Evolutionary conservation across 345 rosid species (phyloP).

Genomic region (Camelina hispida): DNA sequence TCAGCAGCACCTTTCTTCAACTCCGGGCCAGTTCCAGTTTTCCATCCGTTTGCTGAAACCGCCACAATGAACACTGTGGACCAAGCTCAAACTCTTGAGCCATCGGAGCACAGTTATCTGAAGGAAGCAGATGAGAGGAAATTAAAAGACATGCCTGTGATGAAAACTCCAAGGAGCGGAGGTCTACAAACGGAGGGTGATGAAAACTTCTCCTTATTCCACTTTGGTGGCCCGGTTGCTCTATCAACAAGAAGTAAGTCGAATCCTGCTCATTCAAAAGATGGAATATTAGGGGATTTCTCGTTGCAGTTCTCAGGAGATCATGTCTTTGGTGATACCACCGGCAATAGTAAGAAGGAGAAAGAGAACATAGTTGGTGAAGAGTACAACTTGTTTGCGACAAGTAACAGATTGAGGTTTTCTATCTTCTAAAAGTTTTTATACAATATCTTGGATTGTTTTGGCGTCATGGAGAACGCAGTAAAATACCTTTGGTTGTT

Average conservation of each 20-base stretch:
- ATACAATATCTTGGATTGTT: constrained; percentile 30
- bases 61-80: constrained; percentile 51
- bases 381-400: constrained; percentile 91
- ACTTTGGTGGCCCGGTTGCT: constrained; percentile 86
- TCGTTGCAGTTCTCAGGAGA: constrained; percentile 59
- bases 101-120: constrained; percentile 38
- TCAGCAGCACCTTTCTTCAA: constrained; percentile 53
- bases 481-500: constrained; percentile 12
- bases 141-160: constrained; percentile 7
- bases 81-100: constrained; percentile 45
- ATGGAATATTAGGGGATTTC: constrained; percentile 50
- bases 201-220: constrained; percentile 80
- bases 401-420: constrained; percentile 67
- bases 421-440: constrained; percentile 55
- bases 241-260: constrained; percentile 57
- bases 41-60: constrained; percentile 58
- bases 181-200: constrained; percentile 46
- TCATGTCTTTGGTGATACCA: constrained; percentile 51
- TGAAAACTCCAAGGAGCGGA: constrained; percentile 44
- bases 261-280: constrained; percentile 48
- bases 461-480: constrained; percentile 30
- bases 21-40: constrained; percentile 58
- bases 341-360: constrained; percentile 44
- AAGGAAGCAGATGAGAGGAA: constrained; percentile 48
- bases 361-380: constrained; percentile 58